Percentiles rank a stretch among this genome's conserved stretches.
Evolutionary conservation across 805 yeast genomes (phyloP).

Genomic region (Lipomyces sp.): DNA sequence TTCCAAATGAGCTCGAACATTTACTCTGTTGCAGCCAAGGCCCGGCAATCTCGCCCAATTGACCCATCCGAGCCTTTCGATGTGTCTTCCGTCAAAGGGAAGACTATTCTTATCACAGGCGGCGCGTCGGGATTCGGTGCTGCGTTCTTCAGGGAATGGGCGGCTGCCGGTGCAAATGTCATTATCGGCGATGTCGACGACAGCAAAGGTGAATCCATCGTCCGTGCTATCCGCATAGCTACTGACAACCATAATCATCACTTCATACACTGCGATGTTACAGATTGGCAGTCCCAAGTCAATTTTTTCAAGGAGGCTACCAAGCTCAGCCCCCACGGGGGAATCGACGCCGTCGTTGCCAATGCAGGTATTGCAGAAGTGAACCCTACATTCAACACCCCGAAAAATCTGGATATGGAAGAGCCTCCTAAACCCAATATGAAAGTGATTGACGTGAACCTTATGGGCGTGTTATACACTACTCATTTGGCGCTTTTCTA

Average conservation of each 20-base stretch:
- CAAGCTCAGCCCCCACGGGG: slow-evolving; percentile 12
- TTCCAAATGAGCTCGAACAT: background rate
- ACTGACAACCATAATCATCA: background rate
- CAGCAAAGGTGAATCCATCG: background rate
- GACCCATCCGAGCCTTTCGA: background rate
- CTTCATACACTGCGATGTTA: slow-evolving; percentile 13
- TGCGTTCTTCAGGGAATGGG: background rate
- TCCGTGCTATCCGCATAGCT: background rate
- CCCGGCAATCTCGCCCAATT: background rate
- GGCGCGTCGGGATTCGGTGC: slow-evolving; percentile 15
- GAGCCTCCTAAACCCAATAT: slow-evolving; percentile 19
- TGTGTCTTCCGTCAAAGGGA: slow-evolving; percentile 39
- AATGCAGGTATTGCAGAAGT: slow-evolving; percentile 24
- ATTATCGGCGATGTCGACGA: slow-evolving; percentile 7
- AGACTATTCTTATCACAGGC: slow-evolving; percentile 12
- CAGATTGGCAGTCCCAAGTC: slow-evolving; percentile 20
- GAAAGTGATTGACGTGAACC: slow-evolving; percentile 18
- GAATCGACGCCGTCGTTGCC: slow-evolving; percentile 23
- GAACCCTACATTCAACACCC: slow-evolving; percentile 12
- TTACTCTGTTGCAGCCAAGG: background rate
- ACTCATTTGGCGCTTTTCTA: slow-evolving; percentile 17
- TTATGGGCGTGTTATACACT: slow-evolving; percentile 18
- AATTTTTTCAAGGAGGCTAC: slow-evolving; percentile 18
- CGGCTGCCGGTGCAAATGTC: slow-evolving; percentile 10
- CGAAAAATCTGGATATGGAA: slow-evolving; percentile 4